Conservation (phyloP, 768 basidiomycete genomes). For the Mycena indigotica region DNA sequence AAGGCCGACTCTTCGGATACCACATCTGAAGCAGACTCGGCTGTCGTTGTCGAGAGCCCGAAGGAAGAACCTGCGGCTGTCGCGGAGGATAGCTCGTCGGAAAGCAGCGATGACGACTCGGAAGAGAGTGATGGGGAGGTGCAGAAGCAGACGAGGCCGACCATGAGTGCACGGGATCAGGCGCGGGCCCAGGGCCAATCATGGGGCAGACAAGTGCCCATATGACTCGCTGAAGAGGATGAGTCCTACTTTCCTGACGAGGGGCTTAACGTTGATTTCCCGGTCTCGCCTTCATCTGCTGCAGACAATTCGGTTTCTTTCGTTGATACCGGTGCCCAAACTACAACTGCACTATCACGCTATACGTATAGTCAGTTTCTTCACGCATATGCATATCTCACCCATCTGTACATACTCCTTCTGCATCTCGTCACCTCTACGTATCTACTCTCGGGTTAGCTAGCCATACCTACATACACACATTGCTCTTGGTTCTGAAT, state of each 20-base stretch:
- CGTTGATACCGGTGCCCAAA: neutral
- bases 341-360: neutral
- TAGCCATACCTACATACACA: no score
- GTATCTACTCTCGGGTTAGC: neutral
- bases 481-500: no score
- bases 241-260: neutral
- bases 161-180: constrained; percentile 17
- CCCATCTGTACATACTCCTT: constrained; percentile 1
- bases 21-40: constrained; percentile 24
- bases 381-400: neutral
- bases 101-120: neutral
- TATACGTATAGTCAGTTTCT: neutral
- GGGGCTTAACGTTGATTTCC: neutral
- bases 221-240: neutral
- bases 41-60: constrained; percentile 31
- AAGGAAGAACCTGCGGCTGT: constrained; percentile 27
- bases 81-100: constrained; percentile 22
- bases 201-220: neutral
- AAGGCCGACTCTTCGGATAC: constrained; percentile 39
- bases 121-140: neutral
- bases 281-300: neutral
- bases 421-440: constrained; percentile 1
- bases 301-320: neutral
- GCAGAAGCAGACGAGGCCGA: constrained; percentile 18
- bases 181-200: neutral